Conservation (phyloP, 176 grass and related monocot genomes). For the Aegilops tauschii region DNA sequence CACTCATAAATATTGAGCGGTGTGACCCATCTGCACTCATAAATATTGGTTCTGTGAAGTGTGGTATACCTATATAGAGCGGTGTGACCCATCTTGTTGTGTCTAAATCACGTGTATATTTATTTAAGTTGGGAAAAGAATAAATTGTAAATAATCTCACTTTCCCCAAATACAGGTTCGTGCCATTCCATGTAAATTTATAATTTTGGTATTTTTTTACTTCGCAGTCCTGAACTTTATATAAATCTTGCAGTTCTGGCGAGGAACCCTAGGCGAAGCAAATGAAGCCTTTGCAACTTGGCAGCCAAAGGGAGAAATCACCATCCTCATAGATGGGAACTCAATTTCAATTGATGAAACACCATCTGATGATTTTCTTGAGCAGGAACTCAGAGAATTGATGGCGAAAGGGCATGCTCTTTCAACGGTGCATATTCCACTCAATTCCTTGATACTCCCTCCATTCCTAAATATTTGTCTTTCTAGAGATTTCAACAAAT, state of each 20-base stretch:
- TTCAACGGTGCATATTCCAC: constrained; percentile 62
- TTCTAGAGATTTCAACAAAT: no score
- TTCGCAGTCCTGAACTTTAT: constrained; percentile 1
- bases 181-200: constrained; percentile 2
- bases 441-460: neutral
- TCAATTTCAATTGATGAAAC: constrained; percentile 46
- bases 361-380: constrained; percentile 67
- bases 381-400: constrained; percentile 77
- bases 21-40: neutral
- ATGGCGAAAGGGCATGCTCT: constrained; percentile 60
- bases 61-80: neutral
- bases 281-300: constrained; percentile 53
- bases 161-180: neutral
- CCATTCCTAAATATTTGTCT: no score
- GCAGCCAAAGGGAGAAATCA: constrained; percentile 90
- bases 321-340: constrained; percentile 72
- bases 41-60: neutral
- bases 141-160: neutral
- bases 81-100: neutral
- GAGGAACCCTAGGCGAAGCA: constrained; percentile 83
- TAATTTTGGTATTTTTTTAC: neutral
- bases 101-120: neutral
- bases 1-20: neutral
- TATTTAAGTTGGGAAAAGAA: neutral
- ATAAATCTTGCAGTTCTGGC: constrained; percentile 77